A percentile compares a stretch with the other conserved stretches of the same genome.
These are phyloP conservation scores for Pachysolen tannophilus DNA, from an alignment of 805 yeast genomes.

Conservation along the genomic window DNA sequence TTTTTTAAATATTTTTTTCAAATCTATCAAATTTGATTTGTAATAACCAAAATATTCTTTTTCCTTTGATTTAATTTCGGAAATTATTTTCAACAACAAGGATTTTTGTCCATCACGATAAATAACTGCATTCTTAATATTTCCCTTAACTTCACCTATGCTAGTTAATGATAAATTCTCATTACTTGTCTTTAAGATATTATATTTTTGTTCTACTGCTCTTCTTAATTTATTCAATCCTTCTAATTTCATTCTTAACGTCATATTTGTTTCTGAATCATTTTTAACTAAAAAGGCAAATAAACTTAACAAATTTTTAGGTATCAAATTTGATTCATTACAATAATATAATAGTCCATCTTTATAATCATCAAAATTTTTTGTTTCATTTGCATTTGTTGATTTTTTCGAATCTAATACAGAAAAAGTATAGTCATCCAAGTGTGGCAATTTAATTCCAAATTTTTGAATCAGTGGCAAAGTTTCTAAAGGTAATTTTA, in stretches of 20 bases:
- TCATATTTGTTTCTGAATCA: constrained; percentile 34
- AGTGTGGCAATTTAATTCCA: constrained; percentile 17
- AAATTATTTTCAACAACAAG: constrained; percentile 28
- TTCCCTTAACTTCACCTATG: constrained; percentile 4
- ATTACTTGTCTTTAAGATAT: constrained; percentile 19
- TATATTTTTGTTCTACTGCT: constrained; percentile 44
- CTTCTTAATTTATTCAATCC: constrained; percentile 49
- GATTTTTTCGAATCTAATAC: constrained; percentile 10
- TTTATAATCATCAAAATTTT: constrained; percentile 6
- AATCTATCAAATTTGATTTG: constrained; percentile 25
- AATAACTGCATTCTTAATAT: constrained; percentile 18
- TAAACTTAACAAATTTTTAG: constrained; percentile 38
- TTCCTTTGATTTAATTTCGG: constrained; percentile 32
- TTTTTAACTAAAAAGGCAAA: constrained; percentile 47
- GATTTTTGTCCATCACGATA: constrained; percentile 34
- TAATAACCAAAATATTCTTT: constrained; percentile 28
- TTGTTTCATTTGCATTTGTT: neutral
- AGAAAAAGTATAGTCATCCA: constrained; percentile 21
- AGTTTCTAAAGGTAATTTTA: constrained; percentile 37
- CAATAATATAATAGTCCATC: constrained; percentile 17
- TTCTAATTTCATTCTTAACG: constrained; percentile 47
- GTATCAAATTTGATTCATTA: constrained; percentile 24
- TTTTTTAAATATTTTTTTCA: constrained; percentile 32
- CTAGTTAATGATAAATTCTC: constrained; percentile 3
- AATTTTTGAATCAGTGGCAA: constrained; percentile 11